Evolutionary conservation across 2,329 filamentous ascomycete genomes (phyloP).

Genomic region (Pseudonectria buxi): DNA sequence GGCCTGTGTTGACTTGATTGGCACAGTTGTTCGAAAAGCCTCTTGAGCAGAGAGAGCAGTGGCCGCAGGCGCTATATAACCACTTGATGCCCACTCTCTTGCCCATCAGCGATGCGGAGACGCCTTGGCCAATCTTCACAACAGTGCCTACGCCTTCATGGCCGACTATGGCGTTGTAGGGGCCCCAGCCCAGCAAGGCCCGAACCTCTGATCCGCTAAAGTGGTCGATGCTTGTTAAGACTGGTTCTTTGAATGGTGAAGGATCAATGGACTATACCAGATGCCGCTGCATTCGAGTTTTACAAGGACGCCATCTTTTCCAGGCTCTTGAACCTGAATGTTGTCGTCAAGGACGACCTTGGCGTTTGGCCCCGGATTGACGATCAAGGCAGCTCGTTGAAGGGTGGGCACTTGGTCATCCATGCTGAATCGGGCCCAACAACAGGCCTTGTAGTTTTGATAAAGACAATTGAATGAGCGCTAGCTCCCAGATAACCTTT

Average conservation of each 20-base stretch:
- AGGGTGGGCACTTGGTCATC: background rate
- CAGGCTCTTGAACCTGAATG: conserved; percentile 2
- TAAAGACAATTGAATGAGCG: no score
- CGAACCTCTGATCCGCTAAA: conserved; percentile 25
- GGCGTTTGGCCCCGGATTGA: conserved; percentile 9
- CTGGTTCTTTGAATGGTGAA: no score
- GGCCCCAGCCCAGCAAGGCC: conserved; percentile 22
- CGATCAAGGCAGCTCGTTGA: conserved; percentile 13
- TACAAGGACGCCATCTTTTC: conserved; percentile 6
- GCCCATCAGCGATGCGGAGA: conserved; percentile 20
- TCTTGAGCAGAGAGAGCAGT: conserved; percentile 28
- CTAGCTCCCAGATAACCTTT: no score
- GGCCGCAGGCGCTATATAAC: conserved; percentile 35
- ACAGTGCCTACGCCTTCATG: conserved; percentile 27
- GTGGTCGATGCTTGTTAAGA: background rate
- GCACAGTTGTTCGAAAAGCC: conserved; percentile 34
- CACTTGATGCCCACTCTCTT: conserved; percentile 38
- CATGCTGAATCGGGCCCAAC: conserved; percentile 2
- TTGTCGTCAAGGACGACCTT: conserved; percentile 3
- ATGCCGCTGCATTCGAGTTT: conserved; percentile 14
- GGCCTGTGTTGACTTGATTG: conserved; percentile 34
- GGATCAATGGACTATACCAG: conserved; percentile 5
- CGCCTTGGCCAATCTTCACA: conserved; percentile 23
- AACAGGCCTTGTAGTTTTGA: no score
- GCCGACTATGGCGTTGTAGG: conserved; percentile 20